Evolutionary conservation across 2,329 filamentous ascomycete species (phyloP).

Genomic region (Aspergillus ibericus): DNA sequence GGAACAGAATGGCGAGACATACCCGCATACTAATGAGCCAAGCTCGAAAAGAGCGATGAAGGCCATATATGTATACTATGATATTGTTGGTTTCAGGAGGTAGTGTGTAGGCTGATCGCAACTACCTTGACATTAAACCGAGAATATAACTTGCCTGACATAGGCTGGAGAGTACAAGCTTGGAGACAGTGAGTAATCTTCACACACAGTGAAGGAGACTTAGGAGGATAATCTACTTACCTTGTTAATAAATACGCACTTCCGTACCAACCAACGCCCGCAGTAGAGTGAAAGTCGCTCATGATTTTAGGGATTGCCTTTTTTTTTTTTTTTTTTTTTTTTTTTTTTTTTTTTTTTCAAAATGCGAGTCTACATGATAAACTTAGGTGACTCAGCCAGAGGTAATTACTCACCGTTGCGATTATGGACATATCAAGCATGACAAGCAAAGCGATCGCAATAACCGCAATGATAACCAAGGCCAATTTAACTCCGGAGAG

Average conservation of each 20-base stretch:
- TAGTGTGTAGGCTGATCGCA: background rate
- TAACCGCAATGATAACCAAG: background rate
- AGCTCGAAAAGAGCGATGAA: slow-evolving; percentile 42
- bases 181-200: background rate
- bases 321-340: background rate
- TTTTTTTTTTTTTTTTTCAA: background rate
- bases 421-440: background rate
- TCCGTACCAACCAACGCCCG: slow-evolving; percentile 39
- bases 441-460: background rate
- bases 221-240: background rate
- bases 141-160: background rate
- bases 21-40: slow-evolving; percentile 40
- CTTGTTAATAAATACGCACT: slow-evolving; percentile 24
- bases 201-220: background rate
- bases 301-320: slow-evolving; percentile 32
- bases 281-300: slow-evolving; percentile 28
- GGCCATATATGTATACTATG: slow-evolving; percentile 31
- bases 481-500: background rate
- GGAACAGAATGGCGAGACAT: background rate
- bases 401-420: background rate
- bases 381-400: background rate
- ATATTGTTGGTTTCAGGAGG: background rate
- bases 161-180: background rate
- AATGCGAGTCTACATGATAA: background rate
- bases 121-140: background rate